phyloP scores from a whole-genome alignment of 495 filamentous ascomycete species.

The Penicillium roqueforti region DNA sequence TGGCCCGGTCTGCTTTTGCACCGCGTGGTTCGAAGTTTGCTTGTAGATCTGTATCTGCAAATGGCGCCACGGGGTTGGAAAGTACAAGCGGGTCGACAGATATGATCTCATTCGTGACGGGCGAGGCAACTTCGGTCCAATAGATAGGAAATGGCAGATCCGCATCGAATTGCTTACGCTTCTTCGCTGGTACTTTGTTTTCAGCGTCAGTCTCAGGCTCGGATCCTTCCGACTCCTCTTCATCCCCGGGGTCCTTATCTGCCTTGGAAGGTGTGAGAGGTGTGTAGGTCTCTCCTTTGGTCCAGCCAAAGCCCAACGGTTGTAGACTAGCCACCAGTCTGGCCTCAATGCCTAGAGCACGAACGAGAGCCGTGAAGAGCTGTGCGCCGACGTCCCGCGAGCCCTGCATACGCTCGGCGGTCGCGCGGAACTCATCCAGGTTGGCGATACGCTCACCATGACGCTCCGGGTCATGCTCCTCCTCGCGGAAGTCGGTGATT shows the following conservation, averaged over 20 bases:
- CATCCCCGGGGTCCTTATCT: conserved; percentile 19
- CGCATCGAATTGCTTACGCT: conserved; percentile 45
- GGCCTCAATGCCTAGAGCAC: conserved; percentile 75
- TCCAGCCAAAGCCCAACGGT: conserved; percentile 87
- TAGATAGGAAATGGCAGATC: conserved; percentile 83
- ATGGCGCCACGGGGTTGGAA: conserved; percentile 60
- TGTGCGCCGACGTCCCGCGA: conserved; percentile 86
- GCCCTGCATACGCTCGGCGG: conserved; percentile 68
- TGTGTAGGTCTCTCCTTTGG: conserved; percentile 62
- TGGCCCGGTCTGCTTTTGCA: conserved; percentile 71
- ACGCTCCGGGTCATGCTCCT: conserved; percentile 52
- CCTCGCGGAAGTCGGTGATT: conserved; percentile 56
- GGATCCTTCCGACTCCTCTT: conserved; percentile 13
- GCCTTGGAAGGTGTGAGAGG: conserved; percentile 44
- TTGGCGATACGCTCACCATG: conserved; percentile 72
- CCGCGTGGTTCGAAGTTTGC: conserved; percentile 79
- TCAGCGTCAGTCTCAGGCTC: conserved; percentile 13
- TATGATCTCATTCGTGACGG: conserved; percentile 70
- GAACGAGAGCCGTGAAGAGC: conserved; percentile 84
- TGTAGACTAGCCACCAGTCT: conserved; percentile 81
- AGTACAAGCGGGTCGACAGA: conserved; percentile 72
- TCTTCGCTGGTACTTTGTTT: conserved; percentile 1
- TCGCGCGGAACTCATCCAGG: conserved; percentile 61
- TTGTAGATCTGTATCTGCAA: conserved; percentile 65
- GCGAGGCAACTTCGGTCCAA: conserved; percentile 87